Evolutionary conservation across 805 yeast genomes (phyloP).

Genomic region (Ogataea ganodermae): DNA sequence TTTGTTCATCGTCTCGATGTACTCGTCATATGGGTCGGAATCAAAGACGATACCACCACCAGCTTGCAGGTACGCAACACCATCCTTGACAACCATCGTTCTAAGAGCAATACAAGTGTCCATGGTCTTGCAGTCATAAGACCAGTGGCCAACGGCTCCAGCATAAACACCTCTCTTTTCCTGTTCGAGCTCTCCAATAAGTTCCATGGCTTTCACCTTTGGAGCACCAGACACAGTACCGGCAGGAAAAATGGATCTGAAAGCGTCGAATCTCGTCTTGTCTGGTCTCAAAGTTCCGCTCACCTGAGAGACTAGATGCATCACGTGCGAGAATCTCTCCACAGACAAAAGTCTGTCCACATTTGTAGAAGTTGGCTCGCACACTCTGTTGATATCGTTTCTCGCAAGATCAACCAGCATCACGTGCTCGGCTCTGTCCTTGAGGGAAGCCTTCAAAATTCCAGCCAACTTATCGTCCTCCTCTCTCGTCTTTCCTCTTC

Average conservation of each 20-base stretch:
- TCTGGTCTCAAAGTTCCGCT: conserved; percentile 85
- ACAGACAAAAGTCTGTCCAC: conserved; percentile 89
- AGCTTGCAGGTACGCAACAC: conserved; percentile 90
- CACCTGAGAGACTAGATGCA: conserved; percentile 94
- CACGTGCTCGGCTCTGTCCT: conserved; percentile 97
- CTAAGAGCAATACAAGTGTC: conserved; percentile 97
- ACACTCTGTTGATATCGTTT: conserved; percentile 93
- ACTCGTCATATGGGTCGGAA: conserved; percentile 93
- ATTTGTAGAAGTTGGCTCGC: conserved; percentile 78
- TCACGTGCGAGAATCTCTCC: conserved; percentile 94
- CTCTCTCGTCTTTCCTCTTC: conserved; percentile 84
- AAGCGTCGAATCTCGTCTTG: conserved; percentile 92
- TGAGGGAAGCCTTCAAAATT: conserved; percentile 69
- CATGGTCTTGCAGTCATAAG: conserved; percentile 92
- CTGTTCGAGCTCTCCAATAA: conserved; percentile 83
- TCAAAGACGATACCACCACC: conserved; percentile 99
- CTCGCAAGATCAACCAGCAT: conserved; percentile 98
- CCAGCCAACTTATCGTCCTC: conserved; percentile 87
- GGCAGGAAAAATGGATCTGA: conserved; percentile 97
- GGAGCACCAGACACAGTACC: conserved; percentile 99
- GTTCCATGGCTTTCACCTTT: conserved; percentile 94
- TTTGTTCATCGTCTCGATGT: conserved; percentile 94
- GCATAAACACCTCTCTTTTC: conserved; percentile 97
- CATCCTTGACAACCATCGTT: conserved; percentile 94
- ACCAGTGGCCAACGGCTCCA: conserved; percentile 99